Evolutionary conservation across 2,329 filamentous ascomycete genomes (phyloP), one percentile per base, ranked within the genome.

Genomic region (Lecanicillium sp.): DNA sequence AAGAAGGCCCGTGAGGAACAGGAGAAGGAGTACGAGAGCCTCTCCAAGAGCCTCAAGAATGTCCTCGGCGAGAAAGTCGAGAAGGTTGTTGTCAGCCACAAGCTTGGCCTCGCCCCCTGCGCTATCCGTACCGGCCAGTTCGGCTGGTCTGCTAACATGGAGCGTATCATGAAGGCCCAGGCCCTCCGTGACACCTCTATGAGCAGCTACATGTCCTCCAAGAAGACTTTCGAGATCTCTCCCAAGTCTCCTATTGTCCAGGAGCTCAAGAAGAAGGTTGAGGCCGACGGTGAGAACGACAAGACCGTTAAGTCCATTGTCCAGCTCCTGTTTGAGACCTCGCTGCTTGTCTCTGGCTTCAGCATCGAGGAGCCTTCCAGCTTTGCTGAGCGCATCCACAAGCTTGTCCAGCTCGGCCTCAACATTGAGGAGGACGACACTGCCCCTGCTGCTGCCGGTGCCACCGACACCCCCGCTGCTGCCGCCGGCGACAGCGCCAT

Each of bases 151-250:
- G 92, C 92, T 64, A 98, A 98, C 81, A 98, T 98, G 92, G 92
- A 98, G 80, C 92, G 92, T 77, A 98, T 98, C 82, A 98, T 98
- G 92, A 98, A 98, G 84, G 92, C 92, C 19, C 92, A 98, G 78
- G 92, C 92, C 60, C 90, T 98, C 59, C 92, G 92, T 73, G 92
- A 98, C 74, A 98, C 92, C 54, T 95, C 89, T 59, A 98, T 98
- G 92, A 87, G 80, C 71, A 94, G 87, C 57, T 98, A 98, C 85
- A 98, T 98, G 92, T 94, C 87, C 51, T 96, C 90, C 65, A 98
- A 98, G 89, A 98, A 98, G 87, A 98, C 92, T 22, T 96, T 98
- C 55, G 92, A 98, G 77, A 96, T 98, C 70, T 96, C 92, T n/a
- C 92, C 92, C 67, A 90, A 92, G 78, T 95, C 87, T 57, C 64